Base-by-base conservation (phyloP, 306 rosid genomes). In the Echinosophora koreensis region DNA sequence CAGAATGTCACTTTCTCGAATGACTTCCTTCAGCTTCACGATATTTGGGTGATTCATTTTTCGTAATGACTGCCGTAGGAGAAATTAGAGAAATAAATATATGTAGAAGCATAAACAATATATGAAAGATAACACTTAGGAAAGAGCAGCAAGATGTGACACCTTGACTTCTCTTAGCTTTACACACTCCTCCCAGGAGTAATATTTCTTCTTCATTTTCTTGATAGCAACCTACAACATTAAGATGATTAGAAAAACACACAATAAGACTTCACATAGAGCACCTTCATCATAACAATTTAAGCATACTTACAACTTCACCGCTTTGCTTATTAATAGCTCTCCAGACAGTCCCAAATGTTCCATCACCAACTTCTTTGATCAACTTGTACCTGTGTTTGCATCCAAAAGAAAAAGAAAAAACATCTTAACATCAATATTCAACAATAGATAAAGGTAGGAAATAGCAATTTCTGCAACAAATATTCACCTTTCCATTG, bases 331-430 rank as follows among this genome's bases (percentile, higher is more conserved):
- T 96, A 79, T 86, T 82, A 39, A 96, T 88, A 71, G 98, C 99
- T 79, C 98, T 83, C 99, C 99, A 96, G 37, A 96, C 99, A 81
- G 85, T 87, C 70, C 99, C 99, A 79, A 92, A 96, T 13, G 99
- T 88, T 70, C 99, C 99, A 85, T 96, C 94, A 83, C 99, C 99
- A 65, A 96, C 99, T 88, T 96, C 99, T 89, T 96, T 96, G 77
- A 92, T 96, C 86, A 96, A 82, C 83, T 81, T 91, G 90, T 91
- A 96, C 93, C 98, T 95, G 60, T n/a, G 37, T 62, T 59, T 27
- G 49, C 49, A 46, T 11, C 52, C 52, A 46, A 61, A 39, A 11
- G 30, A 30, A 2, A 30, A 30, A 30, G 2, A 30, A 30, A 55
- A 57, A 77, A 51, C 13, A 47, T 47, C 0, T 56, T 54, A 13